These are phyloP conservation scores for Tuber brumale DNA, from an alignment of 495 filamentous ascomycete genomes.

Conservation along the genomic window DNA sequence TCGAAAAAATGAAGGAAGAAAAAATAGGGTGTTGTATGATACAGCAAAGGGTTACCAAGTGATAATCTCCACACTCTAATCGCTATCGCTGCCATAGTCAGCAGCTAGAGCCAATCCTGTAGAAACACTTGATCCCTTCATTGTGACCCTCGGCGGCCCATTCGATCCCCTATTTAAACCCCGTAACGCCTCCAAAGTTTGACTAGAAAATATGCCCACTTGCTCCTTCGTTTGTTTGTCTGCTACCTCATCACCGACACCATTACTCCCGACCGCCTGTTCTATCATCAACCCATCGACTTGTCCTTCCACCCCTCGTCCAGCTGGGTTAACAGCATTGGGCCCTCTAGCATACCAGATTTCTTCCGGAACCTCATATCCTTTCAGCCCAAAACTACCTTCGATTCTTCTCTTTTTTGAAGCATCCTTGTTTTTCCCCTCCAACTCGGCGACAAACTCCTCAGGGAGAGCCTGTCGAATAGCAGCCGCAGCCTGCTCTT, in stretches of 20 bases:
- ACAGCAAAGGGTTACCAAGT: background rate
- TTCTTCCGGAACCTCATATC: slow-evolving; percentile 91
- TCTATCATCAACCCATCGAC: slow-evolving; percentile 51
- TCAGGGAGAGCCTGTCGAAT: slow-evolving; percentile 84
- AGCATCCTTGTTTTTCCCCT: slow-evolving; percentile 80
- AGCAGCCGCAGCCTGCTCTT: slow-evolving; percentile 97
- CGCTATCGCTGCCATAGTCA: slow-evolving; percentile 86
- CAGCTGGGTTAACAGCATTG: slow-evolving; percentile 55
- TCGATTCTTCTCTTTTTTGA: slow-evolving; percentile 84
- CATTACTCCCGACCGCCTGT: slow-evolving; percentile 42
- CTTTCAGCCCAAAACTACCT: slow-evolving; percentile 77
- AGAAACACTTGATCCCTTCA: slow-evolving; percentile 46
- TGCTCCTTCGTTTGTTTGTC: slow-evolving; percentile 42
- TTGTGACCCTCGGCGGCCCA: slow-evolving; percentile 43
- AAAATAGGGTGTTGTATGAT: background rate
- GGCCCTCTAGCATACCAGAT: slow-evolving; percentile 75
- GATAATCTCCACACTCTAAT: slow-evolving; percentile 42
- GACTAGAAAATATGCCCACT: slow-evolving; percentile 70
- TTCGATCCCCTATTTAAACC: slow-evolving; percentile 44
- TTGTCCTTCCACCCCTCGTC: slow-evolving; percentile 50
- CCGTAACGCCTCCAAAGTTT: slow-evolving; percentile 67
- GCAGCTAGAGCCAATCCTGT: slow-evolving; percentile 71
- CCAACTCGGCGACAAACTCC: slow-evolving; percentile 86
- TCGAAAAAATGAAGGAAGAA: slow-evolving; percentile 6
- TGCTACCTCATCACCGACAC: slow-evolving; percentile 40